phyloP scores from a whole-genome alignment of 2,329 filamentous ascomycete genomes.

The Phialophora expanda region DNA sequence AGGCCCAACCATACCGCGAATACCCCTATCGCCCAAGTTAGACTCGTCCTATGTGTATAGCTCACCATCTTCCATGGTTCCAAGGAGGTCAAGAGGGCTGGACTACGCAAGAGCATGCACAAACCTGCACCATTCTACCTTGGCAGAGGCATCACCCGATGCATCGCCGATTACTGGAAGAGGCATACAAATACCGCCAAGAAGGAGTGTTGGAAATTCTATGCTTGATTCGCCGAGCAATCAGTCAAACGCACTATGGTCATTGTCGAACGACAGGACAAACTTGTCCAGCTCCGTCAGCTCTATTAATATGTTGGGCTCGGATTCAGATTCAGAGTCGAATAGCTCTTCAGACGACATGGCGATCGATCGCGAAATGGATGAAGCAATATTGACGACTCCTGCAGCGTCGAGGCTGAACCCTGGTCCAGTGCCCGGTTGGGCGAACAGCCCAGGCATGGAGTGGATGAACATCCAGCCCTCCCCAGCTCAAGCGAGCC shows the following conservation, averaged over 20 bases:
- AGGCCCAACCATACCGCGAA: slow-evolving; percentile 61
- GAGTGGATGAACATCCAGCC: slow-evolving; percentile 64
- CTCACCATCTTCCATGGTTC: slow-evolving; percentile 84
- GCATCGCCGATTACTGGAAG: slow-evolving; percentile 83
- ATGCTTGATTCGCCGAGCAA: slow-evolving; percentile 68
- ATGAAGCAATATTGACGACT: slow-evolving; percentile 81
- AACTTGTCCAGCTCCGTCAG: slow-evolving; percentile 80
- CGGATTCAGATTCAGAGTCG: slow-evolving; percentile 75
- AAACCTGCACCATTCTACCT: slow-evolving; percentile 91
- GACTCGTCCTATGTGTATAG: slow-evolving; percentile 84
- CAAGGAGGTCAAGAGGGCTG: slow-evolving; percentile 83
- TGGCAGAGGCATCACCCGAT: slow-evolving; percentile 88
- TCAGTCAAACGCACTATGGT: slow-evolving; percentile 67
- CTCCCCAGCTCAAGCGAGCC: slow-evolving; percentile 74
- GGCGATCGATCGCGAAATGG: slow-evolving; percentile 67
- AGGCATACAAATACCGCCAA: slow-evolving; percentile 63
- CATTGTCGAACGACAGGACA: slow-evolving; percentile 71
- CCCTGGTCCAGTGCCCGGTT: slow-evolving; percentile 54
- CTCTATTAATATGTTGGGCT: slow-evolving; percentile 77
- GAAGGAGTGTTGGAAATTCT: slow-evolving; percentile 53
- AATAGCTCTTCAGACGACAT: slow-evolving; percentile 66
- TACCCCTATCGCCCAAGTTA: slow-evolving; percentile 81
- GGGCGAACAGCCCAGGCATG: slow-evolving; percentile 59
- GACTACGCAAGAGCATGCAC: slow-evolving; percentile 94
- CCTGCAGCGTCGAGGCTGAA: slow-evolving; percentile 72